Base-by-base conservation (phyloP, 75 land plant species). In the Azolla pinnata region DNA sequence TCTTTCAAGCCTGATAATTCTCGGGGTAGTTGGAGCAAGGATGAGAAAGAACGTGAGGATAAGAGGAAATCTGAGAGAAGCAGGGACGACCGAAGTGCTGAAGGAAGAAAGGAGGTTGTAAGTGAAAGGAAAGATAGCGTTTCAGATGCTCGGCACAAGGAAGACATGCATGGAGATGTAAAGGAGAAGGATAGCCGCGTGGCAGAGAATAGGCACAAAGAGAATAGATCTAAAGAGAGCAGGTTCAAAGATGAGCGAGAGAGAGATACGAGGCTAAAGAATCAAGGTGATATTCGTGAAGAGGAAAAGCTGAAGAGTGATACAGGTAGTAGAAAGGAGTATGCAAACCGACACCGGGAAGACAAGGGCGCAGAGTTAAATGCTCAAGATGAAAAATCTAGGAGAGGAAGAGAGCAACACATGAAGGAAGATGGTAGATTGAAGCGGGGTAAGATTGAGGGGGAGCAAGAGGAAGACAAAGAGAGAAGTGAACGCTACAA, bases 51-150 rank as follows among this genome's bases (percentile, higher is more conserved):
- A 1, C 54, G 24, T 25, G 54, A 52, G 25, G 29, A 52, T 25
- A 52, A 26, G 29, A 27, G 4, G 2, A 23, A 26, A 25, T 24
- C 4, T 23, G 54, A 27, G 2, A 52, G 40, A 12, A 12, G 12
- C 40, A 35, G 40, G 40, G 40, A 35, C 5, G 40, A 35, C n/a
- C n/a, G n/a, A n/a, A n/a, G n/a, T 18, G 49, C 10, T 23, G n/a
- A 18, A 23, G 4, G 49, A 23, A 14, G 49, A 46, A 18, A 46
- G 17, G 14, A 46, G 49, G 23, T 46, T 14, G n/a, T 18, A 46
- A 46, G 49, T 17, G 21, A 46, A 46, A 46, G 49, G 23, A 46
- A 46, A 46, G n/a, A n/a, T n/a, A n/a, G n/a, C n/a, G n/a, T n/a
- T n/a, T n/a, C n/a, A 46, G 49, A 46, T 46, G 49, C n/a, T 2